Percentiles rank a stretch among this genome's conserved stretches.
phyloP scores from a whole-genome alignment of 139 green algal species.

The Micractinium conductrix region DNA sequence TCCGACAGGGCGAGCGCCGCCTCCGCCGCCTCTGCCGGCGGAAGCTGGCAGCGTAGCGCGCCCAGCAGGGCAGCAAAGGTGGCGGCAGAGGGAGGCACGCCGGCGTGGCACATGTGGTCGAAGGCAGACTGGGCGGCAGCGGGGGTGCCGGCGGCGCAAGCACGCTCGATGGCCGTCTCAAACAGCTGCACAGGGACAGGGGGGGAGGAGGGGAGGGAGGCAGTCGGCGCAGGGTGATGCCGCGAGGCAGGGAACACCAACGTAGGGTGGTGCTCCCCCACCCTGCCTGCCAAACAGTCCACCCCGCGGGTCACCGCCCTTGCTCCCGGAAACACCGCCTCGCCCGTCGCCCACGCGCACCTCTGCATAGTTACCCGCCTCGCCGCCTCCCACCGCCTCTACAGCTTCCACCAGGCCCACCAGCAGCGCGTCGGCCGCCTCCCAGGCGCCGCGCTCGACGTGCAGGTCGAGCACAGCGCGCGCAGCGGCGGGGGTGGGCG shows the following conservation, averaged over 20 bases:
- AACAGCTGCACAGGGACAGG: conserved; percentile 3
- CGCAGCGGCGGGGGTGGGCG: neutral
- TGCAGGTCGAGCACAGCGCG: conserved; percentile 6
- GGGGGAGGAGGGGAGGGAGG: neutral
- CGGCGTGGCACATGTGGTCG: conserved; percentile 57
- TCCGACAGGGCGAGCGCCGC: neutral
- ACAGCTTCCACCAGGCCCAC: neutral
- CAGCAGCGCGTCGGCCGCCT: neutral
- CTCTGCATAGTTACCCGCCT: neutral
- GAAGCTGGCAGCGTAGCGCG: neutral
- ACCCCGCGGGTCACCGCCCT: too few species aligned
- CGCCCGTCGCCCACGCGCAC: neutral
- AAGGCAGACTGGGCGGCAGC: conserved; percentile 45
- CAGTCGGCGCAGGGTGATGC: neutral
- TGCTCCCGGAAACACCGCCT: neutral
- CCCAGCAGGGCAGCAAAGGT: conserved; percentile 75
- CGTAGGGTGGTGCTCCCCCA: neutral
- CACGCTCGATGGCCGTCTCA: neutral
- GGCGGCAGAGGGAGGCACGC: conserved; percentile 68
- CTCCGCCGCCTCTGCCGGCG: neutral
- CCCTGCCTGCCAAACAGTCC: neutral
- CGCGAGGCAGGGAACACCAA: neutral
- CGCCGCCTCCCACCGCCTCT: neutral
- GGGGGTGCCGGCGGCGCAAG: neutral
- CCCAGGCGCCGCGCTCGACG: conserved; percentile 19